A percentile compares a stretch with the other conserved stretches of the same genome.
These are phyloP conservation scores for Geranium rotundifolium DNA, from an alignment of 345 rosid genomes.

Conservation along the genomic window DNA sequence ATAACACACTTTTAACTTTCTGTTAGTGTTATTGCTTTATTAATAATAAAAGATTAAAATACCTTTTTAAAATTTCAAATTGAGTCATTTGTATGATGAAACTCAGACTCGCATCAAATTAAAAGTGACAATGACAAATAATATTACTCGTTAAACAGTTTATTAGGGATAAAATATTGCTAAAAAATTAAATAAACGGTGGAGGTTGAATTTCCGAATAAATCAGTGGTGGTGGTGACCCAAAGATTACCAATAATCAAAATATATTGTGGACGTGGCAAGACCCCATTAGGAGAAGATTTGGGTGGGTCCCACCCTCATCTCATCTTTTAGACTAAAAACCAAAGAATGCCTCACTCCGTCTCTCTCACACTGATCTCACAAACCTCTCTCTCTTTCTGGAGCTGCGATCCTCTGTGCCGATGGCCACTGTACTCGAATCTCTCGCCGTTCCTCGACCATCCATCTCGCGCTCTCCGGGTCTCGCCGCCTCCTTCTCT, in stretches of 20 bases:
- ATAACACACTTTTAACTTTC: too few relatives aligned
- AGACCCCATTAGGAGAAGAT: not conserved
- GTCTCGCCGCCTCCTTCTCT: conserved; percentile 8
- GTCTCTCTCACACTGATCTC: not conserved
- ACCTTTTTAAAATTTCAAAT: too few relatives aligned
- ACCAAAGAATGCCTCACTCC: not conserved
- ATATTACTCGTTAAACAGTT: too few relatives aligned
- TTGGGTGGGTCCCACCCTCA: not conserved
- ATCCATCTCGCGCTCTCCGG: not conserved
- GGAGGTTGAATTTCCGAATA: not conserved
- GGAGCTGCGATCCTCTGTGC: conserved; percentile 1
- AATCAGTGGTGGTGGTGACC: not conserved
- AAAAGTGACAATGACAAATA: too few relatives aligned
- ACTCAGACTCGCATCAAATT: too few relatives aligned
- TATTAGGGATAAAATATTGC: too few relatives aligned
- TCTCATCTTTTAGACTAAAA: conserved; percentile 1
- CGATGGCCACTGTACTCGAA: conserved; percentile 30
- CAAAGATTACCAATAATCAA: not conserved
- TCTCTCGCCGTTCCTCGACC: conserved; percentile 17
- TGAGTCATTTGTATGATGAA: too few relatives aligned
- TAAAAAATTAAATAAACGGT: too few relatives aligned
- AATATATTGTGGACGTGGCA: not conserved
- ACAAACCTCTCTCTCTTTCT: not conserved
- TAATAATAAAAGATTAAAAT: too few relatives aligned
- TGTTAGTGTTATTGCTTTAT: too few relatives aligned